Evolutionary conservation across 257 asterid genomes (phyloP), one percentile per base, ranked within the genome.

Genomic region (Solanum tarapatanum): DNA sequence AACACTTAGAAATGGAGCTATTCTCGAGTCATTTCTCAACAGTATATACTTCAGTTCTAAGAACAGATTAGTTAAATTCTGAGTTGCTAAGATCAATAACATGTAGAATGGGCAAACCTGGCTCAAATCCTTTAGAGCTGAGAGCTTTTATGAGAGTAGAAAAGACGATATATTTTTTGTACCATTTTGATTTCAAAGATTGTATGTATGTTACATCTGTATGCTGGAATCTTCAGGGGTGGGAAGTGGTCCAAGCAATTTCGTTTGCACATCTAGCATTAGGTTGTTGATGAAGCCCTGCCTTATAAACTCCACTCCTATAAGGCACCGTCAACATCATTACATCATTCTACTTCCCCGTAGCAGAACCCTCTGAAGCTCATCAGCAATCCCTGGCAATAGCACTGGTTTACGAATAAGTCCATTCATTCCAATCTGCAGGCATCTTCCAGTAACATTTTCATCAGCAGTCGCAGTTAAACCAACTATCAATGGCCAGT

Each of bases 381-480:
- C 98, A 43, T 88, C 91, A 4, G 95, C 92, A 8, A 97, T 92
- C 82, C 91, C 98, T 32, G 87, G 94, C 89, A 93, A 90, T 55
- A 95, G 92, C 73, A 92, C 91, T 37, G 99, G 98, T 84, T 94
- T 97, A 28, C 91, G 95, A 70, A 97, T 95, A 45, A 93, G 90
- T 21, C 99, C 99, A 62, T 94, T 95, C 91, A 97, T 95, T 41
- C 98, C 99, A 60, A 90, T 89, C 88, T 92, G 94, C 87, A 89
- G 26, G 88, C 98, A 94, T 75, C 90, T 90, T n/a, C 93, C 93
- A 93, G 91, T 89, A 3, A 90, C 87, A 48, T 91, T 94, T 33
- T 87, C 92, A 35, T 93, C 96, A 19, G 93, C 95, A 16, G 91
- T 91, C 28, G 98, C 89, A 32, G 97, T 93, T 88, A 97, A 82